phyloP scores from a whole-genome alignment of 306 rosid species.

The Pterocarpus santalinus region DNA sequence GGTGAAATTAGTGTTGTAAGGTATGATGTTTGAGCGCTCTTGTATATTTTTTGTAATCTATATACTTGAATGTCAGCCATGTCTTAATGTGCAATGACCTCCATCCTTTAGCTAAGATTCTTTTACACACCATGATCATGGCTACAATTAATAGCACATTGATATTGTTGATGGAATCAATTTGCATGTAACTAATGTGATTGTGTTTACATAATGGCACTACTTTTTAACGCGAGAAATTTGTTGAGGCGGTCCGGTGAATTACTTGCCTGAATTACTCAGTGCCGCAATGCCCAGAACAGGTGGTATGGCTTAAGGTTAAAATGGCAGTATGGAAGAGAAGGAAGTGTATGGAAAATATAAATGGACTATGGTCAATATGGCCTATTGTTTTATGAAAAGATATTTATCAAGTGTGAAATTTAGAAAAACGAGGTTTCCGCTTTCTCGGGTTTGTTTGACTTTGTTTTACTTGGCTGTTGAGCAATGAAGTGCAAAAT shows the following conservation, averaged over 20 bases:
- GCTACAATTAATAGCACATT: neutral
- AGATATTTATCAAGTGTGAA: constrained; percentile 6
- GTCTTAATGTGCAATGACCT: neutral
- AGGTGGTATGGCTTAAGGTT: constrained; percentile 23
- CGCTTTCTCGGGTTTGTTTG: constrained; percentile 6
- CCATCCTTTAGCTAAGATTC: constrained; percentile 11
- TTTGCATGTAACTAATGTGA: neutral
- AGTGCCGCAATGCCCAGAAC: constrained; percentile 20
- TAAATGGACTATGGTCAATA: constrained; percentile 14
- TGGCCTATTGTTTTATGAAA: constrained; percentile 16
- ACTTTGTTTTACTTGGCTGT: constrained; percentile 39
- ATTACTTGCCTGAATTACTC: constrained; percentile 5
- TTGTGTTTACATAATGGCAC: neutral
- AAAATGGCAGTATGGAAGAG: constrained; percentile 27
- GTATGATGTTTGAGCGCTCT: constrained; percentile 8
- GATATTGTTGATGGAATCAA: constrained; percentile 33
- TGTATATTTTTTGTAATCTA: neutral
- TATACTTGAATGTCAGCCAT: constrained; percentile 9
- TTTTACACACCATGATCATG: constrained; percentile 29
- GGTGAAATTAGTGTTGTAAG: constrained; percentile 10
- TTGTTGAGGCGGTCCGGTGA: constrained; percentile 16
- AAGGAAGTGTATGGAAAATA: constrained; percentile 24
- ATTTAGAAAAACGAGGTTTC: constrained; percentile 36
- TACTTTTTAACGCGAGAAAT: constrained; percentile 1
- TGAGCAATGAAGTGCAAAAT: constrained; percentile 28